Percentiles rank a stretch among this genome's conserved stretches.
Evolutionary conservation across 2,329 filamentous ascomycete genomes (phyloP).

Genomic region (Cordyceps javanica): DNA sequence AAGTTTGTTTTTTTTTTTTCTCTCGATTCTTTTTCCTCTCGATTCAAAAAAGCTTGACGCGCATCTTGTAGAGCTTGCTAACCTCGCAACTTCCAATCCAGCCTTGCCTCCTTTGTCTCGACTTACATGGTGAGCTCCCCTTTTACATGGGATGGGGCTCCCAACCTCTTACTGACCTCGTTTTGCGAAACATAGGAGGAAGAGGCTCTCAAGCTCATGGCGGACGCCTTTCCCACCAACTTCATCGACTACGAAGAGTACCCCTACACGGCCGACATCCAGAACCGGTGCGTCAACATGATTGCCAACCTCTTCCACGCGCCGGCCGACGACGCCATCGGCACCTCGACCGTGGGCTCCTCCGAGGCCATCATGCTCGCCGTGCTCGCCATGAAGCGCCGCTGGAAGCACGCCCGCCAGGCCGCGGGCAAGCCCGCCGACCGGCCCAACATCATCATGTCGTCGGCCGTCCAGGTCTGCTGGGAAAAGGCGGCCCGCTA

Average conservation of each 20-base stretch:
- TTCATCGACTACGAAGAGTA: slow-evolving; percentile 90
- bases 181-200: slow-evolving; percentile 58
- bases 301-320: slow-evolving; percentile 86
- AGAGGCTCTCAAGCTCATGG: slow-evolving; percentile 93
- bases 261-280: slow-evolving; percentile 73
- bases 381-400: slow-evolving; percentile 88
- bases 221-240: slow-evolving; percentile 87
- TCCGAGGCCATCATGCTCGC: slow-evolving; percentile 84
- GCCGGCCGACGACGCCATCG: slow-evolving; percentile 65
- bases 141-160: too few species aligned
- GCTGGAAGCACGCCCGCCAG: slow-evolving; percentile 82
- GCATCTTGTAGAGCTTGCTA: slow-evolving; percentile 19
- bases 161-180: slow-evolving; percentile 1
- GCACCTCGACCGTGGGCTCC: slow-evolving; percentile 82
- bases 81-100: slow-evolving; percentile 26
- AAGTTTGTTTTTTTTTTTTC: slow-evolving; percentile 44
- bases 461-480: slow-evolving; percentile 90
- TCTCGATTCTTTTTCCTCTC: not conserved
- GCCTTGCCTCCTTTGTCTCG: slow-evolving; percentile 86
- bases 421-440: slow-evolving; percentile 76
- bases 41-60: too few species aligned
- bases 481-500: slow-evolving; percentile 91
- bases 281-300: slow-evolving; percentile 89
- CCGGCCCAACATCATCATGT: slow-evolving; percentile 90
- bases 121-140: slow-evolving; percentile 75